Evolutionary conservation across 1,284 basidiomycete species (phyloP).

Genomic region (Phellopilus nigrolimitatus): DNA sequence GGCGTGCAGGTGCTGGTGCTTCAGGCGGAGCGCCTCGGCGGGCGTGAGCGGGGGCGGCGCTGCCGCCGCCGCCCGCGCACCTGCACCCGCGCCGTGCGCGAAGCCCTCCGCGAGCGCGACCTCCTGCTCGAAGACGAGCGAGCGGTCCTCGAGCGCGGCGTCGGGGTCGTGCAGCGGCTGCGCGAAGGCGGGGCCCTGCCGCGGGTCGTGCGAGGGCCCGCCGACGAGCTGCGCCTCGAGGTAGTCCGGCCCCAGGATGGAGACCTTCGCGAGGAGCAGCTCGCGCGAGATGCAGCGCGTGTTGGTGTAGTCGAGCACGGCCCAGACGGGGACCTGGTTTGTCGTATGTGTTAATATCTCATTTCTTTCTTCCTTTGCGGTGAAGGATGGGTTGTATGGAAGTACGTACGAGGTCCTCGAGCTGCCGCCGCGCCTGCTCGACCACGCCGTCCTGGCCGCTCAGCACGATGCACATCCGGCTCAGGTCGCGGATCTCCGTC

Average conservation of each 20-base stretch:
- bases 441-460: conserved; percentile 97
- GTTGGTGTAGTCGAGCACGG: conserved; percentile 92
- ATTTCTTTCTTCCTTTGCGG: no score
- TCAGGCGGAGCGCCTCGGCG: conserved; percentile 81
- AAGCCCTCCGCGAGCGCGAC: conserved; percentile 69
- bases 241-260: conserved; percentile 96
- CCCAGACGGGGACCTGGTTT: conserved; percentile 92
- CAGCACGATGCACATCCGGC: conserved; percentile 97
- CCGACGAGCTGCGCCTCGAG: conserved; percentile 84
- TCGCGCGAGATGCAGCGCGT: conserved; percentile 87
- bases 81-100: conserved; percentile 49
- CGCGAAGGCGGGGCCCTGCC: conserved; percentile 28
- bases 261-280: conserved; percentile 86
- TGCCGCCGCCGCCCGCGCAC: conserved; percentile 25
- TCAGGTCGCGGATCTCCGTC: conserved; percentile 95
- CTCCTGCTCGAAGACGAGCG: conserved; percentile 62
- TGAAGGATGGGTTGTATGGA: neutral
- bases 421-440: conserved; percentile 91
- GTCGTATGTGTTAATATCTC: neutral
- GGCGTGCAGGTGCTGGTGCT: conserved; percentile 86
- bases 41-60: conserved; percentile 53
- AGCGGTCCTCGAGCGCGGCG: conserved; percentile 28
- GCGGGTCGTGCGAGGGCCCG: conserved; percentile 76
- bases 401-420: conserved; percentile 83
- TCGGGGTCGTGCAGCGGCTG: conserved; percentile 18